phyloP scores from a whole-genome alignment of 805 yeast genomes.

The Candida sanyiensis region DNA sequence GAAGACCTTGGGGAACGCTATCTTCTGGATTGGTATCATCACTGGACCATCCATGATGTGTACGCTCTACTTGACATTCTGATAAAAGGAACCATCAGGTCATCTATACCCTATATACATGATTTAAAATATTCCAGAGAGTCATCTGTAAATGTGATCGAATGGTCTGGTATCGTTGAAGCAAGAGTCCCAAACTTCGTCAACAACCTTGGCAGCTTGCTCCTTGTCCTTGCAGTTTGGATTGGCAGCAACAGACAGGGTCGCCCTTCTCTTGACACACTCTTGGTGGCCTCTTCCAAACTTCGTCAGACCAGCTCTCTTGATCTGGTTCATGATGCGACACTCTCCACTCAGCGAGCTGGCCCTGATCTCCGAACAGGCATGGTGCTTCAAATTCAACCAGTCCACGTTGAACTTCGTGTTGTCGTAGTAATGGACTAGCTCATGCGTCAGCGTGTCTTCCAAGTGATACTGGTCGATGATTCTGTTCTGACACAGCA shows the following conservation, averaged over 20 bases:
- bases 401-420: constrained; percentile 84
- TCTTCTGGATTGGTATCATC: constrained; percentile 90
- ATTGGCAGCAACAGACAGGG: constrained; percentile 76
- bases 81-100: no score
- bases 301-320: constrained; percentile 42
- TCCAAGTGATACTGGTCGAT: constrained; percentile 72
- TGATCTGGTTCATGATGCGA: constrained; percentile 74
- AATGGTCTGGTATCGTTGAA: constrained; percentile 94
- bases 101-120: no score
- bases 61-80: constrained; percentile 75
- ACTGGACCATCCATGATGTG: constrained; percentile 88
- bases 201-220: constrained; percentile 74
- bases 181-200: constrained; percentile 88
- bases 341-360: constrained; percentile 93
- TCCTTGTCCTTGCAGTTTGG: constrained; percentile 71
- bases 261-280: constrained; percentile 87
- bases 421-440: constrained; percentile 90
- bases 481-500: constrained; percentile 76
- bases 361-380: constrained; percentile 95
- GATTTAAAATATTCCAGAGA: no score
- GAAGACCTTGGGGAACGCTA: constrained; percentile 64
- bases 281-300: constrained; percentile 81
- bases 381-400: constrained; percentile 82
- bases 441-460: constrained; percentile 87
- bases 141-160: constrained; percentile 69